Evolutionary conservation across 2,329 filamentous ascomycete genomes (phyloP).

Genomic region (Fusarium devonianum): DNA sequence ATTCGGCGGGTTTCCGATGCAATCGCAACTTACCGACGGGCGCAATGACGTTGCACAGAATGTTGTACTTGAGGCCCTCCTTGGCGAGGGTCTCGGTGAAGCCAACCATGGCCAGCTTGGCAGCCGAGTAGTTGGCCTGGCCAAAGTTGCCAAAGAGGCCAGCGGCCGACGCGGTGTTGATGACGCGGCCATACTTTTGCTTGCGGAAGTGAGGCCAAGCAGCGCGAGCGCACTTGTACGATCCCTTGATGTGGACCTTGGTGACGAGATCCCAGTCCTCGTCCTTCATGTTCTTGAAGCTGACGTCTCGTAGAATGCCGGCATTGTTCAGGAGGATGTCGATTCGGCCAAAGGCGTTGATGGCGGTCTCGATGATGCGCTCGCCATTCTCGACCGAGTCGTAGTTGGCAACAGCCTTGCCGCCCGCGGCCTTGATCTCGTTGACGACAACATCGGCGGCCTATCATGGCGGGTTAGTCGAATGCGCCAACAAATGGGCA

Average conservation of each 20-base stretch:
- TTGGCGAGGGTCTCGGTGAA: conserved; percentile 98
- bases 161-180: conserved; percentile 96
- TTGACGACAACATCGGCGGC: conserved; percentile 83
- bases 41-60: conserved; percentile 91
- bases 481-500: conserved; percentile 9
- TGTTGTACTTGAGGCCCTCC: conserved; percentile 98
- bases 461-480: conserved; percentile 52
- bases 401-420: conserved; percentile 98
- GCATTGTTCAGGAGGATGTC: conserved; percentile 98
- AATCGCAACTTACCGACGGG: conserved; percentile 67
- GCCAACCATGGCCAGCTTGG: conserved; percentile 93
- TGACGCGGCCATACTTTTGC: conserved; percentile 96
- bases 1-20: not conserved
- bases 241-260: conserved; percentile 88
- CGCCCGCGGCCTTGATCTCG: conserved; percentile 85
- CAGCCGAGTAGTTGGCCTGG: conserved; percentile 95
- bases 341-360: conserved; percentile 82
- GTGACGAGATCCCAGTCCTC: conserved; percentile 96
- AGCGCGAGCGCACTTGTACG: conserved; percentile 93
- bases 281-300: conserved; percentile 99
- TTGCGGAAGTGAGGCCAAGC: conserved; percentile 98
- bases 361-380: conserved; percentile 89
- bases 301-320: conserved; percentile 91
- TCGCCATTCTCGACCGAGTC: conserved; percentile 93
- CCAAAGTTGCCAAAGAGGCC: conserved; percentile 96